These are phyloP conservation scores for Porphyrellus cyaneotinctus DNA, from an alignment of 768 basidiomycete species.

Conservation along the genomic window DNA sequence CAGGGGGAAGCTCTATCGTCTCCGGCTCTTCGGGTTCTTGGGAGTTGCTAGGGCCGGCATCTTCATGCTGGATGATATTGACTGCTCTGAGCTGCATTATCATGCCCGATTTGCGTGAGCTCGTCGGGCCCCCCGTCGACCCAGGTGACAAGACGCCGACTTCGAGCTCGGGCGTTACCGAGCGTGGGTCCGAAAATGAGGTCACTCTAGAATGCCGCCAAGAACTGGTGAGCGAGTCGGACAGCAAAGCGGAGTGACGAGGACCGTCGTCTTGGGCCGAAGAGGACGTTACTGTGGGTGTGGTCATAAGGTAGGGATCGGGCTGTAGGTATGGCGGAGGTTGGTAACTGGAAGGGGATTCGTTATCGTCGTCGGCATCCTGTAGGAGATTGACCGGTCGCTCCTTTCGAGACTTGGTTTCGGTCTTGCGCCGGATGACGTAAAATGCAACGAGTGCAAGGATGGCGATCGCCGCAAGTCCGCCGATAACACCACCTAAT, in stretches of 20 bases:
- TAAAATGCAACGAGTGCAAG: constrained; percentile 41
- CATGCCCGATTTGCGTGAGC: constrained; percentile 36
- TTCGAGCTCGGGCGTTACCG: constrained; percentile 44
- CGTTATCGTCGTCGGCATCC: constrained; percentile 52
- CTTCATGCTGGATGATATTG: constrained; percentile 82
- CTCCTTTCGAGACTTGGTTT: constrained; percentile 42
- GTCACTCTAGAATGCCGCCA: constrained; percentile 28
- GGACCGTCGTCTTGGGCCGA: constrained; percentile 30
- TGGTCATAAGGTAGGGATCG: constrained; percentile 70
- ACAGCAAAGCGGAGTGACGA: constrained; percentile 13
- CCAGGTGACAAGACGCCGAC: constrained; percentile 12
- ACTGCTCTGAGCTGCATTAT: constrained; percentile 59
- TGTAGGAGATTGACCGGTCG: constrained; percentile 67
- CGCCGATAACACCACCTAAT: constrained; percentile 53
- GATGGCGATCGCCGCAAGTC: constrained; percentile 47
- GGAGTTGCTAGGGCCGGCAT: constrained; percentile 51
- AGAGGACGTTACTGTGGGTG: constrained; percentile 47
- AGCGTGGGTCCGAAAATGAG: constrained; percentile 36
- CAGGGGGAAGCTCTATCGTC: constrained; percentile 80
- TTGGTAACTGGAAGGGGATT: constrained; percentile 38
- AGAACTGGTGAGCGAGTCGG: constrained; percentile 17
- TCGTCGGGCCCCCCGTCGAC: constrained; percentile 20
- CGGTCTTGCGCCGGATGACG: constrained; percentile 47
- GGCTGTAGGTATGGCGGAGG: constrained; percentile 71
- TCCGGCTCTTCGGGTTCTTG: constrained; percentile 47